Evolutionary conservation across 177 flowering plant species (phyloP).

Genomic region (Vitis hybrid): DNA sequence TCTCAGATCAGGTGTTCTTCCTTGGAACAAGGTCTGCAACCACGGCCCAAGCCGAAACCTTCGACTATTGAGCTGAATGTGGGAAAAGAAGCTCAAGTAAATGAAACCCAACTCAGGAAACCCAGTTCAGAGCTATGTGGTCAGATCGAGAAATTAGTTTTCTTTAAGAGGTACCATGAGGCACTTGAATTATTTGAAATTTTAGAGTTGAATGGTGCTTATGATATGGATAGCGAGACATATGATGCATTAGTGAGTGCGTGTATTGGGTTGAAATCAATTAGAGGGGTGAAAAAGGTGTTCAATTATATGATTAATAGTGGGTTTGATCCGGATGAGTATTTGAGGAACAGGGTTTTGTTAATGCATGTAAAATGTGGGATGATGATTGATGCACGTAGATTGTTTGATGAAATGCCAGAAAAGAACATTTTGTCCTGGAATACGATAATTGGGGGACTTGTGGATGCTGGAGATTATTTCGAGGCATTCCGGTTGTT

Average conservation of each 20-base stretch:
- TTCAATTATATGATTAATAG: constrained; percentile 38
- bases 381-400: constrained; percentile 28
- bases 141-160: constrained; percentile 71
- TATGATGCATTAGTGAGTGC: constrained; percentile 69
- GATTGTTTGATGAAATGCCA: constrained; percentile 70
- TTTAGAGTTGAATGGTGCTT: constrained; percentile 40
- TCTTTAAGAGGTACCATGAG: constrained; percentile 46
- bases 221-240: constrained; percentile 39
- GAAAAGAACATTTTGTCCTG: constrained; percentile 35
- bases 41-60: constrained; percentile 44
- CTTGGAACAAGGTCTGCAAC: constrained; percentile 37
- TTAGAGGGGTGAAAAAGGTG: constrained; percentile 63
- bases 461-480: constrained; percentile 60
- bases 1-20: constrained; percentile 31
- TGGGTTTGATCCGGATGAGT: constrained; percentile 56
- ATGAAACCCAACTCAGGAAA: constrained; percentile 21
- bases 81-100: constrained; percentile 6
- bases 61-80: constrained; percentile 6
- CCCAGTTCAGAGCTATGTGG: constrained; percentile 36
- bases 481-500: constrained; percentile 61
- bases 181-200: constrained; percentile 80
- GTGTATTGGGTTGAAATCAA: constrained; percentile 63
- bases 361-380: constrained; percentile 77
- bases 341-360: constrained; percentile 68
- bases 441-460: constrained; percentile 66